phyloP scores from a whole-genome alignment of 495 filamentous ascomycete species.

The Bathelium albidoporum region DNA sequence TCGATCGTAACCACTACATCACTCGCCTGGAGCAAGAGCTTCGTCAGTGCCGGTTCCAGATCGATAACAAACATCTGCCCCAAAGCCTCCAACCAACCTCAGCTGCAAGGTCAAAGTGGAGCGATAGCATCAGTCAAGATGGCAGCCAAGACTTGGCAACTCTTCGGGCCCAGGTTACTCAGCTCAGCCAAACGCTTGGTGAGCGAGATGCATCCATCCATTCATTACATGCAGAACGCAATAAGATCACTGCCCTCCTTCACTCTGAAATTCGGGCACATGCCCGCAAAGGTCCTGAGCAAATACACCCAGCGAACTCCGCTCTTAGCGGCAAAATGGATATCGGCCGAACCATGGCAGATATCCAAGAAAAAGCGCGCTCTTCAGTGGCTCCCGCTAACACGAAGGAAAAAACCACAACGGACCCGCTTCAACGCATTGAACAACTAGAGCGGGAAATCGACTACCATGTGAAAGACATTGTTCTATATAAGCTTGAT shows the following conservation, averaged over 20 bases:
- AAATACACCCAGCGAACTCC: slow-evolving; percentile 5
- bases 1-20: background rate
- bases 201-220: background rate
- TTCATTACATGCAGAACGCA: background rate
- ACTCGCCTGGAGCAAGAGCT: background rate
- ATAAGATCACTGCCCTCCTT: background rate
- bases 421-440: background rate
- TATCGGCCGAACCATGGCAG: background rate
- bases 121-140: background rate
- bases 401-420: background rate
- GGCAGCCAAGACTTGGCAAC: background rate
- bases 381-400: background rate
- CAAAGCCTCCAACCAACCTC: background rate
- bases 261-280: slow-evolving; percentile 1
- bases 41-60: background rate
- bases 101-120: background rate
- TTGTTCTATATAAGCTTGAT: slow-evolving; percentile 19
- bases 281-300: background rate
- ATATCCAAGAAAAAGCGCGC: slow-evolving; percentile 12
- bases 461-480: slow-evolving; percentile 15
- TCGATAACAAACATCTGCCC: background rate
- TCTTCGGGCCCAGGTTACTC: background rate
- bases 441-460: slow-evolving; percentile 13
- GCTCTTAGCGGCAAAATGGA: slow-evolving; percentile 3
- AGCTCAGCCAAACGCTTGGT: background rate